phyloP scores from a whole-genome alignment of 345 rosid species.

The Aquilaria malaccensis region DNA sequence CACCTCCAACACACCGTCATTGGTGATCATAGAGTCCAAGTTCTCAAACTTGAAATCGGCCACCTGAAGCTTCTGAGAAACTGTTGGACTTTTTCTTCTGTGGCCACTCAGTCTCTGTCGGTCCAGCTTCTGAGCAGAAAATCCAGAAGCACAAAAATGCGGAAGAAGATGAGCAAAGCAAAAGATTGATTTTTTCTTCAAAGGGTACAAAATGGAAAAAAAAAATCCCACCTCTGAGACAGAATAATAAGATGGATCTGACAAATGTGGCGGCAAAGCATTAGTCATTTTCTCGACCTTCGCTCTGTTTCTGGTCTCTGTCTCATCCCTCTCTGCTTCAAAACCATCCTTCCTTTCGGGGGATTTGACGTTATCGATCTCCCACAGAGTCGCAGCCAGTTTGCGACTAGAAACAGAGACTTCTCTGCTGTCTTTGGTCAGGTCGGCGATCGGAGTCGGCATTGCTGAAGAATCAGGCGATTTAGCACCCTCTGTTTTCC shows the following conservation, averaged over 20 bases:
- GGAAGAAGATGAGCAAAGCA: neutral
- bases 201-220: neutral
- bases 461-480: slow-evolving; percentile 29
- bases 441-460: slow-evolving; percentile 12
- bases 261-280: slow-evolving; percentile 28
- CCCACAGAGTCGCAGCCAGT: slow-evolving; percentile 89
- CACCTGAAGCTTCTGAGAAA: slow-evolving; percentile 29
- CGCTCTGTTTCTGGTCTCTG: slow-evolving; percentile 28
- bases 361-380: slow-evolving; percentile 52
- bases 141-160: slow-evolving; percentile 1
- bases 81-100: slow-evolving; percentile 31
- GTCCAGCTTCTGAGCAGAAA: slow-evolving; percentile 33
- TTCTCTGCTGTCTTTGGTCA: slow-evolving; percentile 17
- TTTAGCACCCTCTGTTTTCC: slow-evolving; percentile 30
- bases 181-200: neutral
- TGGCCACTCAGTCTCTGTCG: slow-evolving; percentile 25
- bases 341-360: slow-evolving; percentile 19
- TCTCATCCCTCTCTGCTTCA: slow-evolving; percentile 23
- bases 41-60: slow-evolving; percentile 28
- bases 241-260: slow-evolving; percentile 54
- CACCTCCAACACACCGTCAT: slow-evolving; percentile 43
- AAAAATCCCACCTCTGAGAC: slow-evolving; percentile 40
- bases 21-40: slow-evolving; percentile 24
- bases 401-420: slow-evolving; percentile 66
- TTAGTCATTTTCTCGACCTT: slow-evolving; percentile 19